Base-by-base conservation (phyloP, 768 basidiomycete genomes). In the Hypsizygus marmoreus region DNA sequence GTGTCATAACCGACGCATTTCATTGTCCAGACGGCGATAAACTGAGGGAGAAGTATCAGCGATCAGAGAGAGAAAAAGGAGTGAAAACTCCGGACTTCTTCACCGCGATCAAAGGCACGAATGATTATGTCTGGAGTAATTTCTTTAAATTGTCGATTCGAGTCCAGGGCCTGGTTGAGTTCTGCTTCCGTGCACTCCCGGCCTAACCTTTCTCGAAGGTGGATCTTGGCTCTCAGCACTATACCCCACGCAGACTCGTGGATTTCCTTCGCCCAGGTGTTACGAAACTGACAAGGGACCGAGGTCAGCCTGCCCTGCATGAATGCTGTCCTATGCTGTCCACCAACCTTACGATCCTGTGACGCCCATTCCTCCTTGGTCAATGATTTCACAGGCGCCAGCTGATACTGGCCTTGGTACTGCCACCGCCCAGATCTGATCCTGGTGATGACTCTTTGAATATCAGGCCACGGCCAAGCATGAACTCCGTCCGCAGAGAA, bases 1-100 rank as follows among this genome's bases (percentile, higher is more conserved):
- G 53, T 51, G 36, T 74, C 69, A 35, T 74, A 74, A 2, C 61
- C 70, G 13, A 72, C 58, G 39, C 73, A 74, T 45, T 72, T 67
- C 66, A 73, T 61, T 0, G 63, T 66, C 66, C 67, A 71, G 1
- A 70, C 66, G 1, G 56, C 57, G 19, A 75, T 55, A 16, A 40
- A 46, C 69, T 72, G 34, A 12, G 34, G 3, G 2, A 20, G 19
- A 39, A 3, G 7, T 14, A n/a, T 17, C 14, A 38, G 8, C 32
- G 22, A 11, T 19, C 7, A 0, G 25, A 11, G 10, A 33, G 6
- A 22, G 10, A 8, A 14, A 13, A 8, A 1, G 9, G 6, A 19
- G 17, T 3, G 11, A 26, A 17, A 4, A 12, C 56, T n/a, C n/a
- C n/a, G 19, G 24, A 72, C 72, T 52, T 70, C 67, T 20, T 65